Base-by-base conservation (phyloP, 2,329 filamentous ascomycete genomes). In the Cadophora malorum region DNA sequence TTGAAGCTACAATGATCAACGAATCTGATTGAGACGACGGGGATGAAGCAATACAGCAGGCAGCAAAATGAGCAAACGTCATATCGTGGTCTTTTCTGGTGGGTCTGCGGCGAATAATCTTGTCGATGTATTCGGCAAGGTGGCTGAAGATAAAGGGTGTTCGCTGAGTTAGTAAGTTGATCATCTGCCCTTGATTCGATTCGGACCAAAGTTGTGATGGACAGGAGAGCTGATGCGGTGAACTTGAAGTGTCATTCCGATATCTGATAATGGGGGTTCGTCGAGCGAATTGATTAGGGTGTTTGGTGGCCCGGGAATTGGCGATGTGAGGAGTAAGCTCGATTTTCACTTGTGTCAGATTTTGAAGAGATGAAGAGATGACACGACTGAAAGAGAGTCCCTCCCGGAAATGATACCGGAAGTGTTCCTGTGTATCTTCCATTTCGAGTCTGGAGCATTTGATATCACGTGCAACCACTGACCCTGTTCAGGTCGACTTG, bases 61-160 rank as follows among this genome's bases (percentile, higher is more conserved):
- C 7, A 38, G 41, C 41, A 45, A 19, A 4, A 66, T 66, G 68
- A 73, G 60, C 58, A 69, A 69, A 66, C 67, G 67, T 50, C 70
- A 75, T 63, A 74, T 97, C 67, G 92, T 94, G 25, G 90, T 97
- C 62, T 96, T 97, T 79, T 96, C 94, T 0, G 94, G 94, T 49
- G 94, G 94, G 64, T 97, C 93, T 73, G 95, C 94, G n/a, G 94
- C 95, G 6, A 98, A 97, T 78, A 96, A 87, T 75, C 86, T 97
- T 5, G 95, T 97, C 50, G 95, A 97, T 78, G 92, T 97, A 12
- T 97, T 97, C 80, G 90, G 84, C 67, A 79, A 81, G 25, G 80
- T 88, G 5, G 79, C 82, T 33, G 80, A 74, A 53, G 75, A 75
- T 68, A 76, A 75, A 58, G 70, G 68, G 2, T 76, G 73, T 69